Percentiles rank a stretch among this genome's conserved stretches.
Conservation (phyloP, 108 stramenopile genomes). For the Skeletonema tropicum region DNA sequence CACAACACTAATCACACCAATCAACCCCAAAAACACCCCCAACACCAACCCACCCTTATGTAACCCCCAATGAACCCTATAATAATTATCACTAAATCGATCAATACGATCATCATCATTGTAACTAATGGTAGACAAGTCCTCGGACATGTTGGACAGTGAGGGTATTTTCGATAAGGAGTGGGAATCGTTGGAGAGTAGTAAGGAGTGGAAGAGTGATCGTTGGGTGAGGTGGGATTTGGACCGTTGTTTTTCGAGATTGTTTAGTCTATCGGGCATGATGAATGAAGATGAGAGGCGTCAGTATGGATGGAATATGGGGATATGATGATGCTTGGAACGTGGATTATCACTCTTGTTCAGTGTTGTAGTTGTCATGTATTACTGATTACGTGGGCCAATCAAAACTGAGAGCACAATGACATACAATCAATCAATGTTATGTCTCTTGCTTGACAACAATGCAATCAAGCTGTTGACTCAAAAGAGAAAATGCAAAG, state of each 20-base stretch:
- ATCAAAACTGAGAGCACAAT: too few relatives aligned
- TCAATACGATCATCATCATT: conserved; percentile 30
- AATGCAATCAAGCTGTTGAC: too few relatives aligned
- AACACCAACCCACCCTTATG: conserved; percentile 30
- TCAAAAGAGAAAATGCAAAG: too few relatives aligned
- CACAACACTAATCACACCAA: conserved; percentile 11
- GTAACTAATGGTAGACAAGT: conserved; percentile 1
- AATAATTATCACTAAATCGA: conserved; percentile 39
- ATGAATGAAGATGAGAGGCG: not conserved
- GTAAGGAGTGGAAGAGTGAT: not conserved
- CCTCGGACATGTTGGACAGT: too few relatives aligned
- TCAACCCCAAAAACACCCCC: conserved; percentile 20
- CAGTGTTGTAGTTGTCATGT: too few relatives aligned
- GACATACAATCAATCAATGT: too few relatives aligned
- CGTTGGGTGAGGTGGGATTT: not conserved
- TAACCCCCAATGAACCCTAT: conserved; percentile 24
- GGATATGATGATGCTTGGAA: too few relatives aligned
- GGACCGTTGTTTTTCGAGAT: not conserved
- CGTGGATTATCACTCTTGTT: too few relatives aligned
- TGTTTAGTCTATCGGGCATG: not conserved
- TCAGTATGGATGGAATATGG: too few relatives aligned
- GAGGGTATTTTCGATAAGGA: not conserved
- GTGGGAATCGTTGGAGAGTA: not conserved
- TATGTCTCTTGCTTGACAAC: too few relatives aligned
- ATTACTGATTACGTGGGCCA: too few relatives aligned